Conservation (phyloP, 2,329 filamentous ascomycete species). For the Botrytis hyacinthi region DNA sequence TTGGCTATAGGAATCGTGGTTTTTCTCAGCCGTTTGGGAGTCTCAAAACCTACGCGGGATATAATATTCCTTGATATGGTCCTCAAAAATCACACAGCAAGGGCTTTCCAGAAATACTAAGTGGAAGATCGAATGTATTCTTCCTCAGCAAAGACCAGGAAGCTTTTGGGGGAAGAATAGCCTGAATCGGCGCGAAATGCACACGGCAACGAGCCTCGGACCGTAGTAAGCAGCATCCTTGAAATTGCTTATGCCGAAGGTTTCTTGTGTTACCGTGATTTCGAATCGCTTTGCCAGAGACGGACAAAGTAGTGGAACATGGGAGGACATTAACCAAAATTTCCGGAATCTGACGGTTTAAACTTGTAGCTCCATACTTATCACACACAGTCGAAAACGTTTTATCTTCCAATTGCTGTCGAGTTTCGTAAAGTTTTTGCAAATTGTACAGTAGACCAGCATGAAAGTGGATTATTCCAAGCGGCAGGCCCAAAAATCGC, state of each 20-base stretch:
- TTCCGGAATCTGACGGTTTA: slow-evolving; percentile 5
- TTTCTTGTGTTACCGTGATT: slow-evolving; percentile 9
- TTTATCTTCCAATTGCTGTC: not conserved
- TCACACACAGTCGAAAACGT: not conserved
- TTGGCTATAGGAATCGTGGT: not conserved
- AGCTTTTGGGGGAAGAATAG: not conserved
- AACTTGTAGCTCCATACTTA: not conserved
- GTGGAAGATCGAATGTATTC: not conserved
- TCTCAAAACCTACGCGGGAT: not conserved
- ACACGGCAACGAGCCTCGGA: slow-evolving; percentile 11
- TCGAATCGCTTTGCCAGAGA: not conserved
- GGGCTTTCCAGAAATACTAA: too few species aligned
- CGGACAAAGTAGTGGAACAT: slow-evolving; percentile 15
- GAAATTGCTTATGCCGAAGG: not conserved
- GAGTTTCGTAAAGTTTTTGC: not conserved
- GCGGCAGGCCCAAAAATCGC: not conserved
- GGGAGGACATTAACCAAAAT: slow-evolving; percentile 8
- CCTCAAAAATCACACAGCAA: not conserved
- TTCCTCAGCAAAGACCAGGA: not conserved
- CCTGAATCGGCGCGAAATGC: not conserved
- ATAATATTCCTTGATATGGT: not conserved
- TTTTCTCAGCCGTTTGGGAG: not conserved
- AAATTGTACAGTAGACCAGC: not conserved
- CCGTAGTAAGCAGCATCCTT: slow-evolving; percentile 4
- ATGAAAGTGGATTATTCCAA: slow-evolving; percentile 8